Percentiles rank a stretch among this genome's conserved stretches.
Evolutionary conservation across 2,329 filamentous ascomycete species (phyloP).

Genomic region (Trichoderma sp.): DNA sequence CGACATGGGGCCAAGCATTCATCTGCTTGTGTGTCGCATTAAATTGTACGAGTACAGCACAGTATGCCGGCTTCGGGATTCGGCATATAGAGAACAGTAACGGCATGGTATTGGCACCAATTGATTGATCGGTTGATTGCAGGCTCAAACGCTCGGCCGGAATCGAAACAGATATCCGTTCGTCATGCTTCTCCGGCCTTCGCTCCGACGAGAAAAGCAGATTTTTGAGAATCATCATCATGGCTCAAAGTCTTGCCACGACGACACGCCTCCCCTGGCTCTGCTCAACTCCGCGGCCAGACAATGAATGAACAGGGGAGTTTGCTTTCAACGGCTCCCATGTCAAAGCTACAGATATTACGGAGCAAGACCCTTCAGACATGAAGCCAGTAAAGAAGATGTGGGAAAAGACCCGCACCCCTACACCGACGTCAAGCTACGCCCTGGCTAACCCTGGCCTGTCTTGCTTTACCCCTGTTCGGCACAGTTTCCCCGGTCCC

Average conservation of each 20-base stretch:
- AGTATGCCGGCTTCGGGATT: neutral
- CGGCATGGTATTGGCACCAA: neutral
- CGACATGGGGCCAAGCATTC: neutral
- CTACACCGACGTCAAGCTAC: slow-evolving; percentile 16
- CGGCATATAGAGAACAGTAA: neutral
- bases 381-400: neutral
- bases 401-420: neutral
- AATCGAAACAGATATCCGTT: neutral
- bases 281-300: neutral
- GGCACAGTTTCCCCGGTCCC: slow-evolving; percentile 15
- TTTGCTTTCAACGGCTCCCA: neutral
- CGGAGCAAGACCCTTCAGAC: slow-evolving; percentile 10
- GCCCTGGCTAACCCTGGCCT: neutral
- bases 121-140: neutral
- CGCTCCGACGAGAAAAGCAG: neutral
- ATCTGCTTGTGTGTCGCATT: neutral
- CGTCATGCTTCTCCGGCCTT: neutral
- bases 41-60: neutral
- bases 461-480: slow-evolving; percentile 1
- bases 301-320: neutral
- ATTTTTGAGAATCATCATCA: neutral
- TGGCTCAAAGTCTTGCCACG: neutral
- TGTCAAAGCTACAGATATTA: neutral
- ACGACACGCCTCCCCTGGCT: neutral
- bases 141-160: neutral